Conservation (phyloP, 768 basidiomycete species). For the Boletus sp. region DNA sequence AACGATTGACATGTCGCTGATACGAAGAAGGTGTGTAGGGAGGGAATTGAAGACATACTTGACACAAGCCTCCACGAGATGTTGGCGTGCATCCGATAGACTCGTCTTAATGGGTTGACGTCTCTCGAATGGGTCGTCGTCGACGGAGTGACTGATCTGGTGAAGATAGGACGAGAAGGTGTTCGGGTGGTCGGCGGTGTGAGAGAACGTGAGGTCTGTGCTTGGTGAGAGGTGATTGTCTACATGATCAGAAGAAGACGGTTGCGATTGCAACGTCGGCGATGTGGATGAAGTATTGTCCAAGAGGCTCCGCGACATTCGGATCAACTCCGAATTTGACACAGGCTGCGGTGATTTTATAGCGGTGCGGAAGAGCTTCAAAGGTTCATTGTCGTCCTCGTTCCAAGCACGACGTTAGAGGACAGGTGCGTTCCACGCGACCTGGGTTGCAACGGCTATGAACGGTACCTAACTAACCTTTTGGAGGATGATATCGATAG, state of each 20-base stretch:
- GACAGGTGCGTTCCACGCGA: too few relatives aligned
- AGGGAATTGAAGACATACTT: constrained; percentile 9
- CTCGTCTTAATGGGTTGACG: neutral
- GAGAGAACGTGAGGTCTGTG: neutral
- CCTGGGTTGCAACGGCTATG: too few relatives aligned
- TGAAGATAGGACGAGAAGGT: constrained; percentile 5
- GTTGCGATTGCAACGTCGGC: neutral
- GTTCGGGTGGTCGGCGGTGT: neutral
- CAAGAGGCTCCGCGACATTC: neutral
- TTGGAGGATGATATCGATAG: too few relatives aligned
- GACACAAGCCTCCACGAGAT: constrained; percentile 2
- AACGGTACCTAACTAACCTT: too few relatives aligned
- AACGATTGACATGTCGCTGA: constrained; percentile 6
- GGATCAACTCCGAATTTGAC: too few relatives aligned
- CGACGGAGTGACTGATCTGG: constrained; percentile 5
- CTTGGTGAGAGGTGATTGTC: neutral
- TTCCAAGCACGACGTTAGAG: too few relatives aligned
- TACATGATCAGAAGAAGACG: neutral
- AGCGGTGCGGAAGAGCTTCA: neutral
- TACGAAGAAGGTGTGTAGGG: constrained; percentile 1
- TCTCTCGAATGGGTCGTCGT: constrained; percentile 10
- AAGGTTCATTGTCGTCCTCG: neutral
- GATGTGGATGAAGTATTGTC: neutral
- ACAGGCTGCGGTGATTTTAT: too few relatives aligned
- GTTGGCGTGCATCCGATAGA: constrained; percentile 1